Percentiles rank a stretch among this genome's conserved stretches.
phyloP scores from a whole-genome alignment of 1,284 basidiomycete genomes.

The Boletus hoseneyae region DNA sequence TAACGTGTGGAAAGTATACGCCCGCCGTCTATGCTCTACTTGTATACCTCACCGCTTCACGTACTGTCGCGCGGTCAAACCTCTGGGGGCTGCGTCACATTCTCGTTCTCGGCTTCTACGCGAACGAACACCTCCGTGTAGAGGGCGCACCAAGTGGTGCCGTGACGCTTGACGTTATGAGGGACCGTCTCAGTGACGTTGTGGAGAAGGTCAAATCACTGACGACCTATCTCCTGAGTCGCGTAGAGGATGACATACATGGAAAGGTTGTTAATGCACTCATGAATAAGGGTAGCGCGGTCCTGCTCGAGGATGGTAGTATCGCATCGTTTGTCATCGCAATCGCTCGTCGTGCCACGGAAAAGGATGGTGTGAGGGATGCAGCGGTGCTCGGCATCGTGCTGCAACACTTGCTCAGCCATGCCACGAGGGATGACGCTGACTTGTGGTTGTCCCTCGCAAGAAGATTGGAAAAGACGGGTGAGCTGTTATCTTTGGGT shows the following conservation, averaged over 20 bases:
- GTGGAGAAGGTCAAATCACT: slow-evolving; percentile 56
- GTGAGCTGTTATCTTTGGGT: slow-evolving; percentile 35
- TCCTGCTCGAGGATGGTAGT: slow-evolving; percentile 25
- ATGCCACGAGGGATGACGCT: slow-evolving; percentile 60
- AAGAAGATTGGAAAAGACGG: slow-evolving; percentile 55
- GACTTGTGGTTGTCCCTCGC: slow-evolving; percentile 76
- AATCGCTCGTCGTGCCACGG: slow-evolving; percentile 36
- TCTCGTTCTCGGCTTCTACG: slow-evolving; percentile 54
- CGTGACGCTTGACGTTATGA: slow-evolving; percentile 27
- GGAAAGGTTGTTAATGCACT: slow-evolving; percentile 18
- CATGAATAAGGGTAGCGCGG: slow-evolving; percentile 28
- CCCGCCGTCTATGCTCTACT: slow-evolving; percentile 63
- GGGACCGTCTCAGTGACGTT: slow-evolving; percentile 34
- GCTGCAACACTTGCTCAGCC: slow-evolving; percentile 58
- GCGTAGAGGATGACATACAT: slow-evolving; percentile 38
- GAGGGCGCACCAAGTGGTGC: slow-evolving; percentile 51
- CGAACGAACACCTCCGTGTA: slow-evolving; percentile 52
- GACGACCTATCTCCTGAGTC: slow-evolving; percentile 62
- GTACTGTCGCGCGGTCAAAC: slow-evolving; percentile 53
- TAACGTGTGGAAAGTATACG: slow-evolving; percentile 62
- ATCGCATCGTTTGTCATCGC: slow-evolving; percentile 43
- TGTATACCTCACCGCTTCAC: slow-evolving; percentile 57
- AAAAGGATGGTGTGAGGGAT: slow-evolving; percentile 49
- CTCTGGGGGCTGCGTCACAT: slow-evolving; percentile 66
- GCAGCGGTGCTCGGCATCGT: slow-evolving; percentile 58